phyloP scores from a whole-genome alignment of 805 yeast genomes.

The Metschnikowia gelsemii region DNA sequence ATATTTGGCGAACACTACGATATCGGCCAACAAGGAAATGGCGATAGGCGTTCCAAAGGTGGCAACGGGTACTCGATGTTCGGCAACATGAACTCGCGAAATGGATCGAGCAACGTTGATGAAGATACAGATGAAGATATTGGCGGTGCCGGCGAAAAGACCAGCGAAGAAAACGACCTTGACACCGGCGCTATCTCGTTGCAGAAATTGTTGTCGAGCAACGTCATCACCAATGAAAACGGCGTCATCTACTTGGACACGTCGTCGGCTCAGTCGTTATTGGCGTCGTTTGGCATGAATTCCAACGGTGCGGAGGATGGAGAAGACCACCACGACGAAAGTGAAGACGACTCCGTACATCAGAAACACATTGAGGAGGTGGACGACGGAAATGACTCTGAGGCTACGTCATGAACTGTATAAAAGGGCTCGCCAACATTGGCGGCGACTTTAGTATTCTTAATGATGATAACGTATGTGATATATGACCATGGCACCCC shows the following conservation, averaged over 20 bases:
- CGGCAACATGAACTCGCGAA: slow-evolving; percentile 20
- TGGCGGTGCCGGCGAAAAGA: slow-evolving; percentile 21
- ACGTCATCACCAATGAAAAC: slow-evolving; percentile 55
- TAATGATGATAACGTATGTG: slow-evolving; percentile 20
- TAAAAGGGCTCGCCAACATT: slow-evolving; percentile 1
- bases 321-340: slow-evolving; percentile 30
- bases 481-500: too few species aligned
- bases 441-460: slow-evolving; percentile 16
- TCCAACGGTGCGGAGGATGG: slow-evolving; percentile 26
- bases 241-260: slow-evolving; percentile 67
- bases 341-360: slow-evolving; percentile 25
- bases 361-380: slow-evolving; percentile 36
- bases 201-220: slow-evolving; percentile 45
- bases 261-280: slow-evolving; percentile 59
- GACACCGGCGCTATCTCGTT: slow-evolving; percentile 42
- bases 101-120: slow-evolving; percentile 10
- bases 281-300: slow-evolving; percentile 48
- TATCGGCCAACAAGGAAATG: slow-evolving; percentile 43
- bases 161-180: slow-evolving; percentile 22
- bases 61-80: slow-evolving; percentile 22
- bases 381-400: slow-evolving; percentile 29
- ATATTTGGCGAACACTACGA: slow-evolving; percentile 51
- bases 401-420: slow-evolving; percentile 11
- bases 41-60: slow-evolving; percentile 19
- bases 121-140: slow-evolving; percentile 35